phyloP scores from a whole-genome alignment of 2,329 filamentous ascomycete species.

The Aspergillus sp. region DNA sequence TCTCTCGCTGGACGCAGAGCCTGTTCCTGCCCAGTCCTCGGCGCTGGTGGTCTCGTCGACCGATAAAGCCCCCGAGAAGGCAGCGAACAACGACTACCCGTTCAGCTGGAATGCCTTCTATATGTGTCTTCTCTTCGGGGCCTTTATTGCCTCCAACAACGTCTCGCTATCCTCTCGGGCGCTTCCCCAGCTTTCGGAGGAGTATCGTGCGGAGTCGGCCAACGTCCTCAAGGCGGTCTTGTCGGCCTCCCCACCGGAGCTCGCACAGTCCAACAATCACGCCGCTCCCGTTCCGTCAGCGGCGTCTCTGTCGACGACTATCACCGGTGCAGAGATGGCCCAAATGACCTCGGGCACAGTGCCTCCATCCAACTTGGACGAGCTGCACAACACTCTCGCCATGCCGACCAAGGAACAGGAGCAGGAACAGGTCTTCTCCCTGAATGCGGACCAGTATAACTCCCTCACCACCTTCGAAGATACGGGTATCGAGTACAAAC shows the following conservation, averaged over 20 bases:
- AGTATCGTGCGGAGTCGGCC: constrained; percentile 47
- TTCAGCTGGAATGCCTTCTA: constrained; percentile 65
- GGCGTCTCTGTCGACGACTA: constrained; percentile 29
- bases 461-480: constrained; percentile 71
- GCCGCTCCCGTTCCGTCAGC: constrained; percentile 23
- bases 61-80: constrained; percentile 37
- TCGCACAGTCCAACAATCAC: constrained; percentile 51
- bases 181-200: constrained; percentile 47
- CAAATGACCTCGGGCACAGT: constrained; percentile 32
- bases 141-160: constrained; percentile 88
- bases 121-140: constrained; percentile 96
- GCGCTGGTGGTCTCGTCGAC: constrained; percentile 40
- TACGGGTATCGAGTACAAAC: constrained; percentile 34
- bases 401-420: constrained; percentile 80
- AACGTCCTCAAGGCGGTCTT: constrained; percentile 48
- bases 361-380: constrained; percentile 51
- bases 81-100: constrained; percentile 66
- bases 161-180: constrained; percentile 59
- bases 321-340: constrained; percentile 38
- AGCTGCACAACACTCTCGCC: constrained; percentile 66
- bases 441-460: constrained; percentile 86
- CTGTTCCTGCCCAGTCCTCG: constrained; percentile 24
- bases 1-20: constrained; percentile 40
- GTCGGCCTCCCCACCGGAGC: constrained; percentile 42
- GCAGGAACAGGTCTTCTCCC: constrained; percentile 80